These are phyloP conservation scores for Teratosphaeria gauchensis DNA, from an alignment of 2,329 filamentous ascomycete species.

Conservation along the genomic window DNA sequence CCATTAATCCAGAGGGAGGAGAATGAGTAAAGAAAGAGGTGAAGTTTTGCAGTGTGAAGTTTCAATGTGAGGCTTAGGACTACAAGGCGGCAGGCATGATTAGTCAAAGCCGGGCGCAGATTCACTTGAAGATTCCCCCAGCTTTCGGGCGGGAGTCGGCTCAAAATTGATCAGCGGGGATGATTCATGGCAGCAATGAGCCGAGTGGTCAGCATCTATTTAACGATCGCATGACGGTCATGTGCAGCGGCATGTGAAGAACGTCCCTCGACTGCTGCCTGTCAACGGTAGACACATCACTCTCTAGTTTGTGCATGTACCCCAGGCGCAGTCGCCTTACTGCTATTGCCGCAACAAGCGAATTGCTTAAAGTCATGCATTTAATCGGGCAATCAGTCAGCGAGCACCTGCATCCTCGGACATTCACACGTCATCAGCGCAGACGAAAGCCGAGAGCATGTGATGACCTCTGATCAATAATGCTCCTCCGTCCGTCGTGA, in stretches of 20 bases:
- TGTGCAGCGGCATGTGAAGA: neutral
- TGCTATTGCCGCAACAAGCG: neutral
- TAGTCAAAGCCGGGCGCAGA: neutral
- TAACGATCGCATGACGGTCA: neutral
- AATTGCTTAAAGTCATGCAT: neutral
- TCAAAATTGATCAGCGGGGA: neutral
- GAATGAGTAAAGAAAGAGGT: too few relatives aligned
- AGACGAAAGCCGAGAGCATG: neutral
- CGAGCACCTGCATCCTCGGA: neutral
- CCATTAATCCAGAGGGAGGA: neutral
- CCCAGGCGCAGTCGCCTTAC: neutral
- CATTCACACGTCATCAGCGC: neutral
- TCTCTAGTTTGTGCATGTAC: too few relatives aligned
- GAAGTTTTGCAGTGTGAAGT: too few relatives aligned
- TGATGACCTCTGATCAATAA: neutral
- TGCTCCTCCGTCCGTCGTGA: neutral
- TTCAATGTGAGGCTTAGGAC: too few relatives aligned
- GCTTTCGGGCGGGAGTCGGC: neutral
- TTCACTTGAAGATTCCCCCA: neutral
- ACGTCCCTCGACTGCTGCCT: too few relatives aligned
- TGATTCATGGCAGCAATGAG: neutral
- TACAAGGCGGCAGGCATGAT: neutral
- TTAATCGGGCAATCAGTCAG: neutral
- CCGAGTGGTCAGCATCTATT: neutral
- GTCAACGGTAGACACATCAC: too few relatives aligned